phyloP scores from a whole-genome alignment of 2,329 filamentous ascomycete genomes.

The Exophiala dermatitidis region DNA sequence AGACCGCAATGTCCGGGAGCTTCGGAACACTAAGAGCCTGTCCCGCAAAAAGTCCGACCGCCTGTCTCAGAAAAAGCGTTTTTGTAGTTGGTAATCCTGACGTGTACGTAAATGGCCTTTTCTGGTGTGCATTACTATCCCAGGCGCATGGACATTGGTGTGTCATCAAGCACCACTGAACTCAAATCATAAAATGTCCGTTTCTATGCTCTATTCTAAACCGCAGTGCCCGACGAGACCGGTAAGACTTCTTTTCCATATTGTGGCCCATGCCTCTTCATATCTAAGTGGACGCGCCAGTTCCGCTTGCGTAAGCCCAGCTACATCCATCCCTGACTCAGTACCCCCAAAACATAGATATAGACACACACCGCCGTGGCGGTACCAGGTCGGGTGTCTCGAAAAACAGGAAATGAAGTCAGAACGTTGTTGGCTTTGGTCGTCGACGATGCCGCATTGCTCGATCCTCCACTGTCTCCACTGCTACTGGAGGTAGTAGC shows the following conservation, averaged over 20 bases:
- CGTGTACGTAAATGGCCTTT: no score
- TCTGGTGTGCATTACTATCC: no score
- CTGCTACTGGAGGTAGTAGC: conserved; percentile 8
- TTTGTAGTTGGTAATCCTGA: no score
- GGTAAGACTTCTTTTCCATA: no score
- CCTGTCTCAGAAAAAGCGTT: not conserved
- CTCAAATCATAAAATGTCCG: no score
- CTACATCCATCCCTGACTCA: conserved; percentile 1
- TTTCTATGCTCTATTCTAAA: no score
- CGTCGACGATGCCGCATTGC: conserved; percentile 10
- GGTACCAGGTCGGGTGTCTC: conserved; percentile 8
- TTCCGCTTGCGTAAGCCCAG: not conserved
- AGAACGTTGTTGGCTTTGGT: conserved; percentile 4
- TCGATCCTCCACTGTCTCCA: conserved; percentile 1
- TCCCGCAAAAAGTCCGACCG: not conserved
- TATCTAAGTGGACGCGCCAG: not conserved
- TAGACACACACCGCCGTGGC: conserved; percentile 9
- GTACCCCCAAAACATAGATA: conserved; percentile 1
- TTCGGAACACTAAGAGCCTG: not conserved
- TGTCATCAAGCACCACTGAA: no score
- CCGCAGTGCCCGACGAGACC: no score
- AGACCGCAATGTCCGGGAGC: not conserved
- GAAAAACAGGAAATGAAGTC: conserved; percentile 3
- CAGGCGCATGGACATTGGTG: no score
- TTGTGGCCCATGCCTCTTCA: no score